Evolutionary conservation across 306 rosid genomes (phyloP), one percentile per base, ranked within the genome.

Genomic region (Spatholobus suberectus): DNA sequence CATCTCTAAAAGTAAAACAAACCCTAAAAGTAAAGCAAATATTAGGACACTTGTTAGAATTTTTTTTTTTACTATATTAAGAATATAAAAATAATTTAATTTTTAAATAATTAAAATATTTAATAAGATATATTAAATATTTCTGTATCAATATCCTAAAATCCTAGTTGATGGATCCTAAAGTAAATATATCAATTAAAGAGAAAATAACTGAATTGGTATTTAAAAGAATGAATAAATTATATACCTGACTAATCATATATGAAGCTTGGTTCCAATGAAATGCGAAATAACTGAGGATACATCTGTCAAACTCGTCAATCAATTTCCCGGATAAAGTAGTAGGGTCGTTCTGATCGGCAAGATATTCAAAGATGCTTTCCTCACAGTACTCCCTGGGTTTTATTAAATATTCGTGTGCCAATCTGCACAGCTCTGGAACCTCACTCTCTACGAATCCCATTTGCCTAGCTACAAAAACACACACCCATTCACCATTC

Each of bases 271-370:
- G 90, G 83, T 85, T 80, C 97, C 97, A 91, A 12, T 93, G 91
- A 77, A 90, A 91, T 6, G 94, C 89, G 63, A 93, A 90, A 79
- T 91, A 93, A 62, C 61, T 62, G 55, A 91, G 94, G 49, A 91
- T 90, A 82, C 97, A 90, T 73, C 65, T 80, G 4, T 93, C 94
- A 44, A 91, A 83, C 76, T 93, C 57, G 7, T 70, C 1, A 3
- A 70, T 24, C 14, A 70, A 70, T 70, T 70, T 70, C 2, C 4
- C 38, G 4, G n/a, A 15, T 2, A 70, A 44, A 44, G n/a, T 26
- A 41, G 75, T 26, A 41, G 75, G 54, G 3, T 69, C 37, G 14
- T 43, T 43, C 5, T 41, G 24, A 6, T 41, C 0, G 0, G 13
- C 34, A 70, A 70, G 5, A 70, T 70, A 70, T 43, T 70, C 58